These are phyloP conservation scores for Neltuma alba DNA, from an alignment of 306 rosid species.

Conservation along the genomic window DNA sequence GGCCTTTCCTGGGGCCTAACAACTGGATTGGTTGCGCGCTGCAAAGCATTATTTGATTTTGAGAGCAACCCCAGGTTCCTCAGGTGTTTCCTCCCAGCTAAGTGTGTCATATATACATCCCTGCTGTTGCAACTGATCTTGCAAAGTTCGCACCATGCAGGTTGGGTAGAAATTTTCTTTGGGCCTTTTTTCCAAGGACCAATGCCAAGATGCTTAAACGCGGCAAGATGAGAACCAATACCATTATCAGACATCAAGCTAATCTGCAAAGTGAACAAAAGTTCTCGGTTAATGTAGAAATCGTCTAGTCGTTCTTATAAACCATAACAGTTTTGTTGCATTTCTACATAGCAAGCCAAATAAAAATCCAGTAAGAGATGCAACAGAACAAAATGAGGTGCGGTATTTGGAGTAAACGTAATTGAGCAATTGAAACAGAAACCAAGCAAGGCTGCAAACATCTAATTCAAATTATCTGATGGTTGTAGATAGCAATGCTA, in stretches of 20 bases:
- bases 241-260: constrained; percentile 44
- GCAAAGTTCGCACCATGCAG: constrained; percentile 73
- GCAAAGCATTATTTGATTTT: constrained; percentile 25
- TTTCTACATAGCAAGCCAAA: not conserved
- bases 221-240: constrained; percentile 49
- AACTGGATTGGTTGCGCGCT: not conserved
- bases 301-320: constrained; percentile 3
- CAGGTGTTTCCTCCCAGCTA: constrained; percentile 69
- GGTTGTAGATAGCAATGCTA: not conserved
- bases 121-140: constrained; percentile 65
- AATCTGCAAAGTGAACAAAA: constrained; percentile 47
- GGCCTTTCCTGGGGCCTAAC: not conserved
- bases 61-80: constrained; percentile 51
- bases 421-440: not conserved
- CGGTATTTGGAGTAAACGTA: not conserved
- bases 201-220: constrained; percentile 40
- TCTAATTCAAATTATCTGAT: not conserved
- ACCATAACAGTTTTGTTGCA: not conserved
- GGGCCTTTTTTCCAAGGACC: constrained; percentile 44
- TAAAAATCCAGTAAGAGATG: not conserved
- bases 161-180: constrained; percentile 51
- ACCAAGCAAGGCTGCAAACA: not conserved
- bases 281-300: not conserved
- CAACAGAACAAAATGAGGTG: constrained; percentile 9
- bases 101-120: constrained; percentile 56